Evolutionary conservation across 1,284 basidiomycete species (phyloP).

Genomic region (Heterobasidion parviporum): DNA sequence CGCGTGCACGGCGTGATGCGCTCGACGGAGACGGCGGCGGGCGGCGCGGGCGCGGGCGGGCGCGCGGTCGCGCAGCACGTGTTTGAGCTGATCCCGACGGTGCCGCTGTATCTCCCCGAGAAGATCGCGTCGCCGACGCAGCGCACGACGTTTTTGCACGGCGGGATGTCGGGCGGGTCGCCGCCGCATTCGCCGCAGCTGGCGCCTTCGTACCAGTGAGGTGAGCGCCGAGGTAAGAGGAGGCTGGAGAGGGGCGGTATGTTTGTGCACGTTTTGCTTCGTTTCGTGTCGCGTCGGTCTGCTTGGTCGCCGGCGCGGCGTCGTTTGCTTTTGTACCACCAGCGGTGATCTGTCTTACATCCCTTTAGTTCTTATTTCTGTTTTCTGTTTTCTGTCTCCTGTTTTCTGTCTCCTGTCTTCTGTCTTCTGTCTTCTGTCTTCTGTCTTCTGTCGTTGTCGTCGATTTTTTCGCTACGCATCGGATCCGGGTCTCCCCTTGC

Average conservation of each 20-base stretch:
- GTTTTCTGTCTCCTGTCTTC: no score
- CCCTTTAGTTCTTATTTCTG: no score
- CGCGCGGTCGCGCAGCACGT: constrained; percentile 61
- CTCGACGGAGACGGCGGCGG: constrained; percentile 34
- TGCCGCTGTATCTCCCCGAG: constrained; percentile 57
- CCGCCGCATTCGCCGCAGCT: constrained; percentile 37
- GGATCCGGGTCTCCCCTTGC: no score
- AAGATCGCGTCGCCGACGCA: constrained; percentile 57
- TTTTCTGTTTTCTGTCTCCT: no score
- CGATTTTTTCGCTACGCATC: no score
- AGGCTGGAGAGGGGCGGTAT: no score
- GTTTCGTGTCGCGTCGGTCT: no score
- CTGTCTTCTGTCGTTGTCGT: no score
- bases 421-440: no score
- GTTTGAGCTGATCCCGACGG: constrained; percentile 75
- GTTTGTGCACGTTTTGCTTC: no score
- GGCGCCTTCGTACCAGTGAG: background rate
- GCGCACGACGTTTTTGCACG: constrained; percentile 52
- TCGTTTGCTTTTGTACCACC: background rate
- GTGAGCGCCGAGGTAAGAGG: background rate
- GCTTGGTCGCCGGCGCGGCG: background rate
- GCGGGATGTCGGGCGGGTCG: constrained; percentile 26
- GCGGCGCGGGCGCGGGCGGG: constrained; percentile 12
- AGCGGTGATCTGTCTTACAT: no score
- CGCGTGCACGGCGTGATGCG: constrained; percentile 73